Conservation (phyloP, 2,329 filamentous ascomycete genomes). For the Diaporthe ampelina region DNA sequence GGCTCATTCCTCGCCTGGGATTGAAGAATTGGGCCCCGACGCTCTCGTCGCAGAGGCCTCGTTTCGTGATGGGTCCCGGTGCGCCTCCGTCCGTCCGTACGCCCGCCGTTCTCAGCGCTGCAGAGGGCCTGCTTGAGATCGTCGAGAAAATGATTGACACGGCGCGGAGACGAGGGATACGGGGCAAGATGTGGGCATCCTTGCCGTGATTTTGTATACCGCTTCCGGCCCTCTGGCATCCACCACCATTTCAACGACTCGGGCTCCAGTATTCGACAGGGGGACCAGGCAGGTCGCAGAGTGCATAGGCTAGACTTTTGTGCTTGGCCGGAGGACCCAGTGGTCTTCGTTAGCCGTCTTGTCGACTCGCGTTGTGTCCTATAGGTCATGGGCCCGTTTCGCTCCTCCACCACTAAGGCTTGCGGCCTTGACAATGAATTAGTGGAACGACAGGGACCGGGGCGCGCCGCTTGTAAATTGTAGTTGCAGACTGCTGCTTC, state of each 20-base stretch:
- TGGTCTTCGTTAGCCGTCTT: background rate
- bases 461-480: background rate
- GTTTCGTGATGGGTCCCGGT: background rate
- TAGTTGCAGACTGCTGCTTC: background rate
- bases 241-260: slow-evolving; percentile 2
- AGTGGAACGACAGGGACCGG: slow-evolving; percentile 12
- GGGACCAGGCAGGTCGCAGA: slow-evolving; percentile 15
- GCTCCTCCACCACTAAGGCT: slow-evolving; percentile 13
- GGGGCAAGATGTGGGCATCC: slow-evolving; percentile 17
- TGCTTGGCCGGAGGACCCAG: slow-evolving; percentile 1
- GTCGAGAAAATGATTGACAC: slow-evolving; percentile 14
- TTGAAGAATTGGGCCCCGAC: background rate
- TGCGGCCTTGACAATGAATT: background rate
- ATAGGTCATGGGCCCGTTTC: slow-evolving; percentile 19
- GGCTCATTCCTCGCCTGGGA: background rate
- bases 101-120: slow-evolving; percentile 27
- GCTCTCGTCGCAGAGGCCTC: slow-evolving; percentile 4
- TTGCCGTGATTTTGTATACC: slow-evolving; percentile 23
- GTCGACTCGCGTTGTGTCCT: slow-evolving; percentile 1
- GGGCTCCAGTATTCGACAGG: slow-evolving; percentile 16
- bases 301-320: background rate
- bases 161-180: background rate
- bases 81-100: background rate
- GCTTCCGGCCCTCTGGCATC: slow-evolving; percentile 7
- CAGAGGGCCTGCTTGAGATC: slow-evolving; percentile 6